Conservation (phyloP, 768 basidiomycete species). For the Lentinula guzmanii region DNA sequence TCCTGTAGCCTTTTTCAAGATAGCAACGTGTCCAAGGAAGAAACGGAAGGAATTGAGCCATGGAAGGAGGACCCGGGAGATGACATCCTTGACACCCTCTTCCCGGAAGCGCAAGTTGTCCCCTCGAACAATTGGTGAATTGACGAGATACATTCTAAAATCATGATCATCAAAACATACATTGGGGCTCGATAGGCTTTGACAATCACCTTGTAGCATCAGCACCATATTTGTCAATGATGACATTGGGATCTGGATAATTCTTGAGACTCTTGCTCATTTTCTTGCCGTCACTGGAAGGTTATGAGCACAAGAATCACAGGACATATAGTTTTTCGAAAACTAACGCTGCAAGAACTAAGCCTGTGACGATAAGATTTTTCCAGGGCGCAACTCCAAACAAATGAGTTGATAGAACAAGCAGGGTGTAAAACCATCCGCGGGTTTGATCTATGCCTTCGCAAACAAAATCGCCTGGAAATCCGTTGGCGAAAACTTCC, state of each 20-base stretch:
- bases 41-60: slow-evolving; percentile 99
- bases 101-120: slow-evolving; percentile 98
- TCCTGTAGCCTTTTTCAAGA: slow-evolving; percentile 77
- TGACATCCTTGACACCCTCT: slow-evolving; percentile 94
- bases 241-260: slow-evolving; percentile 90
- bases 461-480: slow-evolving; percentile 95
- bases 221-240: slow-evolving; percentile 89
- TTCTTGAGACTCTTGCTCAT: slow-evolving; percentile 98
- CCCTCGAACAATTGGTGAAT: slow-evolving; percentile 96
- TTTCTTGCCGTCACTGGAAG: slow-evolving; percentile 87
- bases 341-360: slow-evolving; percentile 88
- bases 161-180: not conserved
- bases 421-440: slow-evolving; percentile 98
- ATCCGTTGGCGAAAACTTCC: slow-evolving; percentile 74
- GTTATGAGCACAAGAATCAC: slow-evolving; percentile 1
- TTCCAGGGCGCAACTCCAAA: slow-evolving; percentile 96
- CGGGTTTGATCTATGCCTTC: slow-evolving; percentile 99
- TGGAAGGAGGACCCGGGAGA: slow-evolving; percentile 92
- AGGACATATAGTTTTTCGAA: not conserved
- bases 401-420: slow-evolving; percentile 93
- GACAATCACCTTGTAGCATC: slow-evolving; percentile 78
- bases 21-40: slow-evolving; percentile 90
- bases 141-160: slow-evolving; percentile 91
- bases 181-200: not conserved
- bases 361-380: slow-evolving; percentile 93